Evolutionary conservation across 495 filamentous ascomycete species (phyloP), one percentile per base, ranked within the genome.

Genomic region (Friedmanniomyces simplex): DNA sequence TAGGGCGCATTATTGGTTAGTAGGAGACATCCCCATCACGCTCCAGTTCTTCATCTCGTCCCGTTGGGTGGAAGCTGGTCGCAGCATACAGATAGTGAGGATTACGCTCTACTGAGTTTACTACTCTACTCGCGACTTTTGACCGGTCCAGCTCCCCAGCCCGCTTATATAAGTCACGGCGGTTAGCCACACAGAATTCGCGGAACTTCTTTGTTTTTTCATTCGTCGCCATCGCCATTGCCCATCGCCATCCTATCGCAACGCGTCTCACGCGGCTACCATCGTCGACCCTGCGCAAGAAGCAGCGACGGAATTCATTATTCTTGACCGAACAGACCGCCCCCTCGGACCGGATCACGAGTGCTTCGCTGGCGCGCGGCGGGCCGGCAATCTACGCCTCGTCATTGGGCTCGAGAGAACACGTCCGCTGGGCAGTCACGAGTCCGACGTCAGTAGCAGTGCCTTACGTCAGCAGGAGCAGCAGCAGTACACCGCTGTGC

Each of bases 401-500:
- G 39, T 57, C 34, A 54, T 57, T 57, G 43, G 26, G 54, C 54
- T 22, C 30, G 20, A 28, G n/a, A n/a, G n/a, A n/a, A n/a, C n/a
- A 55, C 46, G 24, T 10, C 45, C 20, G 16, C 34, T 41, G 16
- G 28, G 22, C 25, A n/a, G 21, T 24, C 8, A 16, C 5, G 28
- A 10, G 28, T 32, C n/a, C 28, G 28, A 32, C 28, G 28, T 3
- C 10, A 32, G 28, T 3, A 32, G 28, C 28, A 32, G 28, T 32
- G 28, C 28, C 3, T 3, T 10, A 32, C 28, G 28, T n/a, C n/a
- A n/a, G n/a, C 21, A 3, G 25, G 21, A 7, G 39, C 22, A 16
- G 37, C 32, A 54, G 37, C 3, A 49, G 25, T n/a, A 28, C 54
- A 50, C 54, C 54, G 54, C 54, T 26, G 54, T 46, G 54, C 54